Evolutionary conservation across 2,329 filamentous ascomycete genomes (phyloP).

Genomic region (Microthyrium microscopicum): DNA sequence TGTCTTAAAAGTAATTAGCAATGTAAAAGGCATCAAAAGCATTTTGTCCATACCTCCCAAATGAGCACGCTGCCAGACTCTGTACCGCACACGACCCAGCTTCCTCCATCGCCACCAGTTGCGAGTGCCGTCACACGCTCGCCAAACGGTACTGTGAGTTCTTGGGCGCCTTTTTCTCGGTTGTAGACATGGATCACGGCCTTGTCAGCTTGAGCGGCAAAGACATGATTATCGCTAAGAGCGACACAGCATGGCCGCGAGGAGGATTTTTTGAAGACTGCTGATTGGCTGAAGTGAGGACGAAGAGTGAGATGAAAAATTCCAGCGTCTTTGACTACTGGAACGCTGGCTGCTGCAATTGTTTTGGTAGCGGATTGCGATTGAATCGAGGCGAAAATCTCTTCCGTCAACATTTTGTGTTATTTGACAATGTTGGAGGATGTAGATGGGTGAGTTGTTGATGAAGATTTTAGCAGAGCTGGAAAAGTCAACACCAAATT

Average conservation of each 20-base stretch:
- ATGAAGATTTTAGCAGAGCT: no score
- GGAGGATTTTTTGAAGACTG: constrained; percentile 82
- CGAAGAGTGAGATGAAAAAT: constrained; percentile 75
- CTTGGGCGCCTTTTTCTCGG: constrained; percentile 66
- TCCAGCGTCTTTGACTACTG: constrained; percentile 56
- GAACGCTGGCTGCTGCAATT: constrained; percentile 20
- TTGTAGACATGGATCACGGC: constrained; percentile 88
- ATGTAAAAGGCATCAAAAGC: not conserved
- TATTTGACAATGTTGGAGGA: no score
- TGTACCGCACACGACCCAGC: constrained; percentile 63
- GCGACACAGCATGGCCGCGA: constrained; percentile 65
- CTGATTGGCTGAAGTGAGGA: constrained; percentile 56
- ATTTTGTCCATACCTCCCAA: constrained; percentile 70
- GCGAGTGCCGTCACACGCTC: constrained; percentile 70
- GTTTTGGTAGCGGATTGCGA: no score
- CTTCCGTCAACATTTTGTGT: no score
- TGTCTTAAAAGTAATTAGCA: constrained; percentile 30
- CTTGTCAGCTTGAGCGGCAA: constrained; percentile 81
- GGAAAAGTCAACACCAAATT: no score
- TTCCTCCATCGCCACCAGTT: constrained; percentile 44
- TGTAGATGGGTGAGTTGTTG: no score
- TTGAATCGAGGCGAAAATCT: no score
- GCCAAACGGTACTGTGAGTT: constrained; percentile 73
- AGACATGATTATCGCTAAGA: constrained; percentile 66
- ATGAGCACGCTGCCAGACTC: constrained; percentile 71